Base-by-base conservation (phyloP, 2,329 filamentous ascomycete species). In the Penicillium occitanis region DNA sequence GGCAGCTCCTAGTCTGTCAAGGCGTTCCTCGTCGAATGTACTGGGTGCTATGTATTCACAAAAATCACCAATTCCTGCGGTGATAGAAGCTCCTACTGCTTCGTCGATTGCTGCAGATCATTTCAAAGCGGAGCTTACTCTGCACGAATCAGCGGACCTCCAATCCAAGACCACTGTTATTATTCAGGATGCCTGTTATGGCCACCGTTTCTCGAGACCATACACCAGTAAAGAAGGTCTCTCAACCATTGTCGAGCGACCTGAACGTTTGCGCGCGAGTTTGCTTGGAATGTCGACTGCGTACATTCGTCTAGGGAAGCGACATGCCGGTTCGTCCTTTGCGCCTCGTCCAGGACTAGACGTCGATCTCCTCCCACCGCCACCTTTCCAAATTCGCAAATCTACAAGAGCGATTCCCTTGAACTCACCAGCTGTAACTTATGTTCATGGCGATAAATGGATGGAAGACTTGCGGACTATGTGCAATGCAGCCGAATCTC, bases 181-280 rank as follows among this genome's bases (percentile, higher is more conserved):
- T 35, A 81, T 99, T 1, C 93, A 98, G 73, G 95, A 99, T 80
- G 89, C 91, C 63, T 97, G 94, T 78, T 99, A 98, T 76, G 93
- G 94, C 28, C 95, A 99, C 79, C 89, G 93, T 25, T 99, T 89
- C 77, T 92, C 93, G 11, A 86, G 95, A 53, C 92, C 92, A 3
- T 89, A 91, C 71, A 90, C 92, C 0, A 90, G 88, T 25, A 90
- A 90, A 72, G 85, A 82, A 53, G 85, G 86, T 17, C 84, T 98
- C 1, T 87, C 83, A 72, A 91, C 89, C 65, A 97, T 99, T 70
- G 93, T 99, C 59, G 95, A 99, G 79, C 86, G 95, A 11, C 95
- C 95, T 0, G 95, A 99, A 80, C 86, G 95, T 67, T 88, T 99
- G 69, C 91, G 91, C 71, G 95, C 95, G 4, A 88, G 88, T 67